Evolutionary conservation across 1,139 yeast genomes (phyloP), one percentile per base, ranked within the genome.

Genomic region (Wickerhamomyces sp.): DNA sequence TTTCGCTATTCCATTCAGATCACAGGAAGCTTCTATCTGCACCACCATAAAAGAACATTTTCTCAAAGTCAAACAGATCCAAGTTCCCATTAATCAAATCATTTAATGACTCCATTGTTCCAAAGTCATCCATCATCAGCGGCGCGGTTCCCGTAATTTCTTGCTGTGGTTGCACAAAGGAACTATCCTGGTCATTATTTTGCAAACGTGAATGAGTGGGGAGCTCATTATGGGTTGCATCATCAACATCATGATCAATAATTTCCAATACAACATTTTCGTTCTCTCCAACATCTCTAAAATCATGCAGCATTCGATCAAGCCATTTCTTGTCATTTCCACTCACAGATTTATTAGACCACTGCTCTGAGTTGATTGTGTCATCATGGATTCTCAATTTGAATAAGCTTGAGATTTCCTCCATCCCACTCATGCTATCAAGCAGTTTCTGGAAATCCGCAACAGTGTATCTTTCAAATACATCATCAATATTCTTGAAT

Each of bases 301-400:
- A 28, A 16, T 22, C 26, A 6, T 28, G 11, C 13, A 43, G 23
- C 21, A 42, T 34, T 32, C 45, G 48, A 12, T 44, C 46, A 14
- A 49, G 16, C 53, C 53, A 49, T 21, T 39, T 42, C 19, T 37
- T 42, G 23, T 47, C 49, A 21, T 36, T 40, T 7, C 38, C 44
- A 25, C 14, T 39, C 5, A 42, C 23, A 10, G 33, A 20, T 10
- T 37, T 29, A 3, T 34, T 11, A 18, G 26, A 32, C 38, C 36
- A 36, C 5, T 40, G 38, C 9, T 37, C 16, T 6, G 30, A 20
- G 30, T 19, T 20, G 16, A 26, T 14, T 1, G n/a, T 19, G 10
- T 31, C 31, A 15, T 8, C 21, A 2, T 18, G 20, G n/a, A n/a
- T 19, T 16, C n/a, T 25, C 23, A 18, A 15, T 28, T 27, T 42